Percentiles rank a stretch among this genome's conserved stretches.
Evolutionary conservation across 805 yeast genomes (phyloP).

Genomic region (Candida ponderosae): DNA sequence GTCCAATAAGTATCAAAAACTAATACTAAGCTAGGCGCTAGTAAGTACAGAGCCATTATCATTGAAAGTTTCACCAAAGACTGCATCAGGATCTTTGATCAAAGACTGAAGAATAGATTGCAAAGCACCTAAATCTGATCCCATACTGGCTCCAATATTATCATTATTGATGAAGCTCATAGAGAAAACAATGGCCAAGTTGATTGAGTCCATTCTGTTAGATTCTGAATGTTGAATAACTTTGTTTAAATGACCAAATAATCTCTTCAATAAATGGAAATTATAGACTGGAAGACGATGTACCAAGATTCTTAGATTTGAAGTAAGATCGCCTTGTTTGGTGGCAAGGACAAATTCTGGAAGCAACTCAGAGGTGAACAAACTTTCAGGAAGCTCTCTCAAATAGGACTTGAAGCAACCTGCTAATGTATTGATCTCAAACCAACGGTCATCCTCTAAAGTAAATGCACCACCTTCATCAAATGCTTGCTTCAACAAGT

Average conservation of each 20-base stretch:
- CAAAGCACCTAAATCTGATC: slow-evolving; percentile 43
- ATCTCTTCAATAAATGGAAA: slow-evolving; percentile 56
- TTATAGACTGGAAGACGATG: slow-evolving; percentile 53
- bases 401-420: slow-evolving; percentile 80
- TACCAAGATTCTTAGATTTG: slow-evolving; percentile 25
- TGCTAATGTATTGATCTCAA: slow-evolving; percentile 80
- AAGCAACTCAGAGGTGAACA: slow-evolving; percentile 61
- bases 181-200: slow-evolving; percentile 82
- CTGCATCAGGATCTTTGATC: slow-evolving; percentile 32
- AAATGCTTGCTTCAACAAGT: slow-evolving; percentile 44
- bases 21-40: background rate
- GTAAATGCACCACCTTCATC: slow-evolving; percentile 41
- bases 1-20: no score
- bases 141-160: slow-evolving; percentile 34
- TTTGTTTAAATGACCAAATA: slow-evolving; percentile 61
- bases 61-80: slow-evolving; percentile 14
- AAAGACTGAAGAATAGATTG: slow-evolving; percentile 43
- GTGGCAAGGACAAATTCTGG: slow-evolving; percentile 42
- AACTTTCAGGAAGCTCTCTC: slow-evolving; percentile 81
- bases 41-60: slow-evolving; percentile 1
- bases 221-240: slow-evolving; percentile 58
- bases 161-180: slow-evolving; percentile 49
- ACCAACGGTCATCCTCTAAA: slow-evolving; percentile 49
- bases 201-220: slow-evolving; percentile 85
- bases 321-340: slow-evolving; percentile 23